phyloP scores from a whole-genome alignment of 2,329 filamentous ascomycete species.

The Davidsoniella neocaledoniae region DNA sequence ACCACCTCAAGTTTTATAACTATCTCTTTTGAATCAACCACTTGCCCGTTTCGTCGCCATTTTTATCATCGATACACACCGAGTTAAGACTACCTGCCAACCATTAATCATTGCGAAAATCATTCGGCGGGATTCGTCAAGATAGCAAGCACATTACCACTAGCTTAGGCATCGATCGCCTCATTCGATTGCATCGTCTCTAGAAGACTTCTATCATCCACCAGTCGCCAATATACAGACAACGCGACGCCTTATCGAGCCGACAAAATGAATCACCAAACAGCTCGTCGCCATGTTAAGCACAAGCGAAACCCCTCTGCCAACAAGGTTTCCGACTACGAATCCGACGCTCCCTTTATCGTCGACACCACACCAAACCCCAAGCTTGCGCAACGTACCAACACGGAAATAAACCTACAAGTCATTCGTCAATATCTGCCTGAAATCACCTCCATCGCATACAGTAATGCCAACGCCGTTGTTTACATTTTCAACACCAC shows the following conservation, averaged over 20 bases:
- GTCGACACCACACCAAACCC: slow-evolving; percentile 23
- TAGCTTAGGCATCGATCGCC: not conserved
- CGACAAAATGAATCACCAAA: slow-evolving; percentile 26
- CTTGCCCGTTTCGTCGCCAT: too few relatives aligned
- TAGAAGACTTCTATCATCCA: not conserved
- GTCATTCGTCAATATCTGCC: slow-evolving; percentile 73
- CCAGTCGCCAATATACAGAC: not conserved
- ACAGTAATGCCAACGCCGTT: slow-evolving; percentile 70
- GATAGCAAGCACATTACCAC: too few relatives aligned
- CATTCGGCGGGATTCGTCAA: too few relatives aligned
- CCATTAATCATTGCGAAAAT: too few relatives aligned
- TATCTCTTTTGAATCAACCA: too few relatives aligned
- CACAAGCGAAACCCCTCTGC: slow-evolving; percentile 26
- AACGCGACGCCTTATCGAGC: not conserved
- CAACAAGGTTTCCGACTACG: slow-evolving; percentile 40
- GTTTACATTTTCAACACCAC: slow-evolving; percentile 62
- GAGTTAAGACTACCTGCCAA: too few relatives aligned
- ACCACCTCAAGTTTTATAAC: too few relatives aligned
- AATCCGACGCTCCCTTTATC: slow-evolving; percentile 44
- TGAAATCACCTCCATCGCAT: slow-evolving; percentile 53
- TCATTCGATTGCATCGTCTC: not conserved
- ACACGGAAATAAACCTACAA: slow-evolving; percentile 72
- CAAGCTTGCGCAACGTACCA: slow-evolving; percentile 45
- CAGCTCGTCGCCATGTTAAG: slow-evolving; percentile 22
- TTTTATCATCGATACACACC: too few relatives aligned